Evolutionary conservation across 2,329 filamentous ascomycete species (phyloP).

Genomic region (Fusarium oxysporum): DNA sequence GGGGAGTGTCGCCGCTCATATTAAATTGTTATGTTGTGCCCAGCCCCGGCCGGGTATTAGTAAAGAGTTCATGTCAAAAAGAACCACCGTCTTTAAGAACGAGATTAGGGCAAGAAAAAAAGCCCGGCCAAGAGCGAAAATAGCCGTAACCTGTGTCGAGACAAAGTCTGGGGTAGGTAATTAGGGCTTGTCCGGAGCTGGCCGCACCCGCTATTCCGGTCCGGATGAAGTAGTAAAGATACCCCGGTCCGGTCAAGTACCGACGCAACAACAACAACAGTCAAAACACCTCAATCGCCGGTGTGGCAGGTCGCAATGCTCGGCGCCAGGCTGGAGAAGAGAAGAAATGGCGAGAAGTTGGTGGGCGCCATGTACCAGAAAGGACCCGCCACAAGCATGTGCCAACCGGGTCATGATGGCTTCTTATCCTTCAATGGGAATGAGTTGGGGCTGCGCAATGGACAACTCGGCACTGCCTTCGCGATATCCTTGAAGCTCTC

Average conservation of each 20-base stretch:
- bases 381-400: constrained; percentile 7
- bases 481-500: constrained; percentile 29
- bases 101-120: constrained; percentile 12
- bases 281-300: constrained; percentile 15
- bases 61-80: constrained; percentile 33
- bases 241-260: constrained; percentile 22
- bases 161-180: constrained; percentile 4
- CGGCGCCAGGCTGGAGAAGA: neutral
- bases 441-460: constrained; percentile 45
- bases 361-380: constrained; percentile 13
- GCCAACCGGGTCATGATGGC: neutral
- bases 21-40: constrained; percentile 20
- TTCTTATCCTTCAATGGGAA: constrained; percentile 49
- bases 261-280: constrained; percentile 13
- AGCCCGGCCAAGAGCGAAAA: constrained; percentile 2
- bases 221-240: constrained; percentile 19
- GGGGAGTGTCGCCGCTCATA: constrained; percentile 16
- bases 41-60: constrained; percentile 37
- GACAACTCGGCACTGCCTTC: constrained; percentile 45
- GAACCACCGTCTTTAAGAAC: constrained; percentile 16
- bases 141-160: constrained; percentile 1
- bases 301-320: neutral
- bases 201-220: constrained; percentile 24
- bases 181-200: constrained; percentile 11
- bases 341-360: constrained; percentile 18